Percentiles rank a stretch among this genome's conserved stretches.
Conservation (phyloP, 2,329 filamentous ascomycete genomes). For the Phialophora chinensis region DNA sequence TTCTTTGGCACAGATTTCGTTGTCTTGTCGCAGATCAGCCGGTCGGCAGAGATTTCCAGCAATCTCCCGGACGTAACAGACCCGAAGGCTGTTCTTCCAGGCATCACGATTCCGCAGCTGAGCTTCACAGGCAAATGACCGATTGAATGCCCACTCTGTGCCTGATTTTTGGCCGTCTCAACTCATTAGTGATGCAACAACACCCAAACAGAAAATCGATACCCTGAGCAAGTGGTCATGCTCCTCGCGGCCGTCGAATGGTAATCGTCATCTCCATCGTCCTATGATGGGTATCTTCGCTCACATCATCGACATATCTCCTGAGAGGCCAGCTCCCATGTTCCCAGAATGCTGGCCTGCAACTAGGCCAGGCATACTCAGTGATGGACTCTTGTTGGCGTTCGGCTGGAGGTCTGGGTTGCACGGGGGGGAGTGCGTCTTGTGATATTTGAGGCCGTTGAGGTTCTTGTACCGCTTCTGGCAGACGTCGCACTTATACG, state of each 20-base stretch:
- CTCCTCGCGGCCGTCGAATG: constrained; percentile 13
- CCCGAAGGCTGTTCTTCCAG: neutral
- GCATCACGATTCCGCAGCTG: neutral
- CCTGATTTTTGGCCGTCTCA: constrained; percentile 23
- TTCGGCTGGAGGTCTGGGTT: constrained; percentile 77
- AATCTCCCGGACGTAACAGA: neutral
- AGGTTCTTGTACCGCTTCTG: constrained; percentile 99
- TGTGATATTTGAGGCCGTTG: constrained; percentile 96
- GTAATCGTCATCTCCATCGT: constrained; percentile 17
- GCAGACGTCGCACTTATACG: constrained; percentile 94
- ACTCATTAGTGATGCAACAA: constrained; percentile 27
- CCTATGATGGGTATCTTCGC: constrained; percentile 13
- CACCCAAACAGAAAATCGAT: constrained; percentile 7
- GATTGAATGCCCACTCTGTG: constrained; percentile 1
- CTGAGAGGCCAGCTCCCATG: constrained; percentile 55
- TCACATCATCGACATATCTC: constrained; percentile 37
- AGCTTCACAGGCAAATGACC: neutral
- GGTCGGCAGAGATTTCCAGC: neutral
- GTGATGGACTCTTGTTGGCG: constrained; percentile 46
- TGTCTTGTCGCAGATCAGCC: constrained; percentile 3
- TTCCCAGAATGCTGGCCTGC: constrained; percentile 54
- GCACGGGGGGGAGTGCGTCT: constrained; percentile 84
- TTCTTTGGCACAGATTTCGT: constrained; percentile 13
- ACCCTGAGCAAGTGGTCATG: constrained; percentile 5
- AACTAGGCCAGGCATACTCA: constrained; percentile 32